Evolutionary conservation across 768 basidiomycete species (phyloP).

Genomic region (Holtermanniella nyarrowii): DNA sequence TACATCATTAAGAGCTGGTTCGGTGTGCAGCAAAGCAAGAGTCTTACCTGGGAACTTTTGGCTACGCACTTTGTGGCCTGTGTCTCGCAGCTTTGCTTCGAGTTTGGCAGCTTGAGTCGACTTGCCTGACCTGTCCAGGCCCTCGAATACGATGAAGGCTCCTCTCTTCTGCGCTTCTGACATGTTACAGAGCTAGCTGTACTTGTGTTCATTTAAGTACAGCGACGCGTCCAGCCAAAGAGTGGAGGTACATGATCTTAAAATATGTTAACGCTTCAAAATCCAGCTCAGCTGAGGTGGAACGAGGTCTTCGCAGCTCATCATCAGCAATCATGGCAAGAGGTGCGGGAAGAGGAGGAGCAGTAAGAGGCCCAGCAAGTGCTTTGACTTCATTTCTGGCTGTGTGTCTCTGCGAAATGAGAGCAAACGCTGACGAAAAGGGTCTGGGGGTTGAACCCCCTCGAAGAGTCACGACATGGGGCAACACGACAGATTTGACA

Average conservation of each 20-base stretch:
- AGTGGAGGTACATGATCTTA: not conserved
- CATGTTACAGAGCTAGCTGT: not conserved
- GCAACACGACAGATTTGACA: slow-evolving; percentile 17
- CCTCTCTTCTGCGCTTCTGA: slow-evolving; percentile 40
- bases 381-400: slow-evolving; percentile 40
- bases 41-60: slow-evolving; percentile 80
- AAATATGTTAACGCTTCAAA: not conserved
- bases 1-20: slow-evolving; percentile 34
- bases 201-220: not conserved
- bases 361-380: slow-evolving; percentile 36
- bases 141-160: slow-evolving; percentile 85
- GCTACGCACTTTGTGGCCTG: slow-evolving; percentile 48
- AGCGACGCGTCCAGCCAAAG: not conserved
- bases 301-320: not conserved
- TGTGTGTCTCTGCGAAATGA: slow-evolving; percentile 17
- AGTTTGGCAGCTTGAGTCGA: slow-evolving; percentile 70
- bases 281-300: not conserved
- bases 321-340: not conserved
- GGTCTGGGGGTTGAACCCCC: slow-evolving; percentile 34
- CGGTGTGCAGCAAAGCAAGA: not conserved
- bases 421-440: slow-evolving; percentile 2
- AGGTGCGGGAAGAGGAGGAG: slow-evolving; percentile 7
- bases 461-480: slow-evolving; percentile 23
- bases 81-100: slow-evolving; percentile 47
- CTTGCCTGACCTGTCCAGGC: slow-evolving; percentile 91